phyloP scores from a whole-genome alignment of 2,329 filamentous ascomycete species.

The Talaromyces atroroseus region DNA sequence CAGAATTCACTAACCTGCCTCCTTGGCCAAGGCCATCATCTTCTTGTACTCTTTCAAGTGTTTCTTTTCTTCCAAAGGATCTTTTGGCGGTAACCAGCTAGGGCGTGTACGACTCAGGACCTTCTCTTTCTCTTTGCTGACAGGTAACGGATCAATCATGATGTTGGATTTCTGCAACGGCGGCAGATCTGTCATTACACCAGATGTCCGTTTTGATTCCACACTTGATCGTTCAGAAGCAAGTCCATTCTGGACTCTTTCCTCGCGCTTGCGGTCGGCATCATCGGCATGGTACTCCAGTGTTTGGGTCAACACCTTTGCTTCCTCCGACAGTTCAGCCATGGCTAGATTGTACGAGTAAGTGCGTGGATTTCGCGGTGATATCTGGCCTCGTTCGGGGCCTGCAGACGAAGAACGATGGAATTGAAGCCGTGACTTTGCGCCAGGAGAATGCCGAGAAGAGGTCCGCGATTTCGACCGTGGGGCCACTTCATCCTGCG shows the following conservation, averaged over 20 bases:
- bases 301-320: slow-evolving; percentile 54
- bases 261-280: slow-evolving; percentile 39
- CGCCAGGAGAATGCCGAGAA: slow-evolving; percentile 22
- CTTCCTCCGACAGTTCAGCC: slow-evolving; percentile 55
- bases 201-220: slow-evolving; percentile 34
- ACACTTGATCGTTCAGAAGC: slow-evolving; percentile 31
- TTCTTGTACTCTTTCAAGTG: slow-evolving; percentile 70
- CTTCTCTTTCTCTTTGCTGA: slow-evolving; percentile 62
- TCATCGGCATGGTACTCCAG: slow-evolving; percentile 55
- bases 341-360: slow-evolving; percentile 57
- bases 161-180: slow-evolving; percentile 58
- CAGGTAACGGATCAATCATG: slow-evolving; percentile 61
- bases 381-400: slow-evolving; percentile 37
- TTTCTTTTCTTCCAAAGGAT: slow-evolving; percentile 82
- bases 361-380: slow-evolving; percentile 41
- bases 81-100: slow-evolving; percentile 62
- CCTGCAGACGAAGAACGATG: slow-evolving; percentile 33
- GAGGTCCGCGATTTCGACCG: slow-evolving; percentile 14
- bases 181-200: slow-evolving; percentile 47
- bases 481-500: slow-evolving; percentile 16
- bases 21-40: slow-evolving; percentile 59
- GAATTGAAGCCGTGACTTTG: slow-evolving; percentile 18
- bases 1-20: slow-evolving; percentile 43
- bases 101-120: slow-evolving; percentile 62
- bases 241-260: slow-evolving; percentile 43